Evolutionary conservation across 2,329 filamentous ascomycete species (phyloP).

Genomic region (Fusarium sp.): DNA sequence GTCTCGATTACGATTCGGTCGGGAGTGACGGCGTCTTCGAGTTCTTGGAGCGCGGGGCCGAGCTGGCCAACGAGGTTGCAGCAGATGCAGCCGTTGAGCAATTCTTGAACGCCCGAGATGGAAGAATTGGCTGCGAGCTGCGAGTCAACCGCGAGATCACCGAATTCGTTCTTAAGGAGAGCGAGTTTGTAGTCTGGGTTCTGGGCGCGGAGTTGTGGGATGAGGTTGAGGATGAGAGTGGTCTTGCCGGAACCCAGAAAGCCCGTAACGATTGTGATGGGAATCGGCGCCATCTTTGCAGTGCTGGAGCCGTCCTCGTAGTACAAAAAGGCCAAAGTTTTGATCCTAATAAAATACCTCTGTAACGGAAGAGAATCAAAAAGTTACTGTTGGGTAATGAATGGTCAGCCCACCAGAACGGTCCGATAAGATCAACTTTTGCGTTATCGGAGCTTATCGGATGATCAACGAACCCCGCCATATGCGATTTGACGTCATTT

Average conservation of each 20-base stretch:
- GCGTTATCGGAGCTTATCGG: conserved; percentile 38
- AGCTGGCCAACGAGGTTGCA: conserved; percentile 97
- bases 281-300: conserved; percentile 71
- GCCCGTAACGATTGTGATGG: conserved; percentile 94
- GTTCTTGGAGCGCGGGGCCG: conserved; percentile 78
- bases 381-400: conserved; percentile 17
- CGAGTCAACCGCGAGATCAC: conserved; percentile 91
- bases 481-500: conserved; percentile 39
- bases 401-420: conserved; percentile 38
- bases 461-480: conserved; percentile 23
- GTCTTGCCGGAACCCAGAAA: conserved; percentile 98
- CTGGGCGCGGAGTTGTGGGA: conserved; percentile 83
- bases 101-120: conserved; percentile 88
- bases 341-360: conserved; percentile 37
- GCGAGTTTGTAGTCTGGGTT: conserved; percentile 84
- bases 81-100: conserved; percentile 98
- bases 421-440: conserved; percentile 40
- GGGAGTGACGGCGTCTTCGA: conserved; percentile 67
- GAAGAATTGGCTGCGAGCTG: conserved; percentile 84
- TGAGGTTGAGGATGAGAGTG: conserved; percentile 90
- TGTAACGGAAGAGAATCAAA: conserved; percentile 15
- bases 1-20: conserved; percentile 96
- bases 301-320: background rate
- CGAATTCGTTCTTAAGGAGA: conserved; percentile 97
- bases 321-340: conserved; percentile 2